A percentile compares a stretch with the other conserved stretches of the same genome.
Conservation (phyloP, 352 stramenopile species). For the Phytophthora constricta region DNA sequence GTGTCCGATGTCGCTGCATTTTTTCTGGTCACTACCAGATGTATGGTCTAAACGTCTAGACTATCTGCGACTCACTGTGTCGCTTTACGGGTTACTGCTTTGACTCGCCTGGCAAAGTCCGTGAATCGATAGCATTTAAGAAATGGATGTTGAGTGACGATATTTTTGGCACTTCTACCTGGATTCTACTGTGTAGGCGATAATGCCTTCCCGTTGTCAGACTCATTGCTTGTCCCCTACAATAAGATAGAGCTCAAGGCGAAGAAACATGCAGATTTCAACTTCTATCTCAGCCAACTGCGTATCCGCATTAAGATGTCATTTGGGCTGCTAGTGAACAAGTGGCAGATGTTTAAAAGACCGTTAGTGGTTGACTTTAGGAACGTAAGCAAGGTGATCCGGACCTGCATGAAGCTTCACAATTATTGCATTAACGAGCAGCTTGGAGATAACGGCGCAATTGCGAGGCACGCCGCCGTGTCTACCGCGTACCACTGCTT, state of each 20-base stretch:
- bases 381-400: constrained; percentile 1
- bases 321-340: no score
- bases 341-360: constrained; percentile 8
- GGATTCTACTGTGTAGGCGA: constrained; percentile 16
- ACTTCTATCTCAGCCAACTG: neutral
- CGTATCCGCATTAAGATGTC: constrained; percentile 11
- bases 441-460: neutral
- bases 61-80: neutral
- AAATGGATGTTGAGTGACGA: neutral
- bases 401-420: no score
- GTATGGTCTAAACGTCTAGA: neutral
- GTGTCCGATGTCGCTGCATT: neutral
- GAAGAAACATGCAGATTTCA: constrained; percentile 3
- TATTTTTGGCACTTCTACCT: neutral
- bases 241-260: constrained; percentile 11
- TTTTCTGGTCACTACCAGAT: neutral
- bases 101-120: neutral
- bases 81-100: no score
- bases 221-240: constrained; percentile 14
- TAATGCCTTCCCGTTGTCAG: constrained; percentile 8
- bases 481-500: neutral
- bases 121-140: neutral
- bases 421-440: constrained; percentile 4
- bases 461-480: neutral
- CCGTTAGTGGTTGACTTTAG: neutral